Percentiles rank a stretch among this genome's conserved stretches.
phyloP scores from a whole-genome alignment of 805 yeast species.

The Myxozyma mucilagina region DNA sequence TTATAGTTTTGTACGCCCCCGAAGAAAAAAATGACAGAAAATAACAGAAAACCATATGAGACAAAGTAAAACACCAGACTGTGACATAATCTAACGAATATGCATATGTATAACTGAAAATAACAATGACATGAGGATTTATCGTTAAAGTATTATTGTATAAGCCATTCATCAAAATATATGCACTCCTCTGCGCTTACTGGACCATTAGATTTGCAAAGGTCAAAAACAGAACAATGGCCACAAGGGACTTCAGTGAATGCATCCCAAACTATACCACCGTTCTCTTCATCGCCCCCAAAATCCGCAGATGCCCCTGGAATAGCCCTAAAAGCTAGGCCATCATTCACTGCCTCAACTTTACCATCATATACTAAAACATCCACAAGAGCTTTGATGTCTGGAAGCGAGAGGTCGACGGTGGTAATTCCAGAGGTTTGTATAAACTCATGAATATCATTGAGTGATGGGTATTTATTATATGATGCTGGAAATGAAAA shows the following conservation, averaged over 20 bases:
- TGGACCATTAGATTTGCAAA: constrained; percentile 38
- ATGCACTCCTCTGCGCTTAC: constrained; percentile 39
- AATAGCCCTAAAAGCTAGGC: constrained; percentile 67
- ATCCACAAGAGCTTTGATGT: constrained; percentile 80
- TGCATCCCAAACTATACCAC: constrained; percentile 29
- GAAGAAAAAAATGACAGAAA: background rate
- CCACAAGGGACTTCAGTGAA: constrained; percentile 41
- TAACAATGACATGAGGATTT: background rate
- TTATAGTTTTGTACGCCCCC: background rate
- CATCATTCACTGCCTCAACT: constrained; percentile 60
- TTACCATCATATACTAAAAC: constrained; percentile 86
- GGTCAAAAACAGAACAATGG: constrained; percentile 36
- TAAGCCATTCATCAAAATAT: constrained; percentile 41
- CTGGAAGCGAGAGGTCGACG: constrained; percentile 71
- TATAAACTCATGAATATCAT: constrained; percentile 74
- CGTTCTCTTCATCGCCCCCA: constrained; percentile 7
- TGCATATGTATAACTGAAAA: no score
- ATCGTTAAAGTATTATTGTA: constrained; percentile 1
- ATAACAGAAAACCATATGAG: background rate
- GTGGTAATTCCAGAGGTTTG: constrained; percentile 70
- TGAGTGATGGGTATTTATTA: constrained; percentile 66
- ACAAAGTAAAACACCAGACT: background rate
- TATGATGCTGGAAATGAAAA: constrained; percentile 58
- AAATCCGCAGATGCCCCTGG: constrained; percentile 47
- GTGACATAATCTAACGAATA: no score